Conservation (phyloP, 768 basidiomycete species). For the Rhodotorula taiwanensis region DNA sequence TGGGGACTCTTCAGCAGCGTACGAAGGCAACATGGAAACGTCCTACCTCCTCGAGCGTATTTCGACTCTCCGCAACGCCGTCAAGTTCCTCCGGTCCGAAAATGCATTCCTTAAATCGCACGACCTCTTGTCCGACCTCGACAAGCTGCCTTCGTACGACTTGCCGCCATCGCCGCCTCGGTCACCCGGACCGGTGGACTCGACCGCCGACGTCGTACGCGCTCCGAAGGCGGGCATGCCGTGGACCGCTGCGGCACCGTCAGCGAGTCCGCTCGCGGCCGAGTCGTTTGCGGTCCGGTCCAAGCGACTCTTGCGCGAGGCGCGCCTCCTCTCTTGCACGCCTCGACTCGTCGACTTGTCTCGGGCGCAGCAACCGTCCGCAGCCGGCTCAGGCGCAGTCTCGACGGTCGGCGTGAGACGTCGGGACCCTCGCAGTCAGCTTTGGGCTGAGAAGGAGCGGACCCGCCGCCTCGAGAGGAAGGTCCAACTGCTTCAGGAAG, state of each 20-base stretch:
- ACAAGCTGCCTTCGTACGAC: constrained; percentile 61
- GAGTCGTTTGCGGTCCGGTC: constrained; percentile 63
- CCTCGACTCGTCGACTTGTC: constrained; percentile 76
- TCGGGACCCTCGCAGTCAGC: constrained; percentile 34
- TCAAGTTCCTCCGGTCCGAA: constrained; percentile 86
- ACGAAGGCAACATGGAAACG: constrained; percentile 78
- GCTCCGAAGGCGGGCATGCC: constrained; percentile 5
- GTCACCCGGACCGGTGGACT: constrained; percentile 49
- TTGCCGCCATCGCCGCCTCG: constrained; percentile 60
- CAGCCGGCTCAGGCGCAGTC: not conserved
- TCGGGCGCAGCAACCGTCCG: not conserved
- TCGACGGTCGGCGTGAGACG: not conserved
- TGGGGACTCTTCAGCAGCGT: constrained; percentile 54
- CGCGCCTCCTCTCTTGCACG: constrained; percentile 73
- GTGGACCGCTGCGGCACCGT: constrained; percentile 19
- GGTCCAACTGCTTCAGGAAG: constrained; percentile 10
- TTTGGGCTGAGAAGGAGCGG: constrained; percentile 35
- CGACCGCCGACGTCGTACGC: constrained; percentile 19
- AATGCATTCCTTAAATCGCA: constrained; percentile 90
- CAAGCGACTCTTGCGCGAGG: constrained; percentile 78
- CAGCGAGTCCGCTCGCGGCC: constrained; percentile 26
- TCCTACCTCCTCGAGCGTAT: constrained; percentile 82
- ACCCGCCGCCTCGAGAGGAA: constrained; percentile 15
- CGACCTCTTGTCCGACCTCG: constrained; percentile 76
- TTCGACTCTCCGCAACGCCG: constrained; percentile 79